phyloP scores from a whole-genome alignment of 2,329 filamentous ascomycete genomes.

The Hymenoscyphus scutula region DNA sequence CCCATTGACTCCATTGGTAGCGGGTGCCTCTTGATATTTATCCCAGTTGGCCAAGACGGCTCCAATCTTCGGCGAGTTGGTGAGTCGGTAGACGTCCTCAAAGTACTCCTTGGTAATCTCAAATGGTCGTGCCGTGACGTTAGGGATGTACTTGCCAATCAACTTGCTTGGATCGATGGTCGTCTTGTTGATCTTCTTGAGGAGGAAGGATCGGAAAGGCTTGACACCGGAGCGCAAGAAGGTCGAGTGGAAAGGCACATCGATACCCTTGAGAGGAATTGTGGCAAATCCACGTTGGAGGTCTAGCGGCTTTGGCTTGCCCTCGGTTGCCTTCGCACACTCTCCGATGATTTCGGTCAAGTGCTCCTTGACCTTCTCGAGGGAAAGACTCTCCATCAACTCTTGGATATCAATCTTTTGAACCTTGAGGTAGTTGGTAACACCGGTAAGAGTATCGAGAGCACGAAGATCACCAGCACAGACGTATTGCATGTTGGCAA shows the following conservation, averaged over 20 bases:
- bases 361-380: constrained; percentile 89
- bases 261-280: constrained; percentile 94
- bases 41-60: constrained; percentile 38
- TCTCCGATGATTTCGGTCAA: constrained; percentile 88
- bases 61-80: constrained; percentile 55
- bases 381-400: constrained; percentile 78
- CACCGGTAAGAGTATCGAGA: constrained; percentile 61
- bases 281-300: constrained; percentile 95
- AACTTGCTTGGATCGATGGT: constrained; percentile 96
- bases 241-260: constrained; percentile 98
- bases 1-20: constrained; percentile 31
- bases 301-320: constrained; percentile 84
- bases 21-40: constrained; percentile 35
- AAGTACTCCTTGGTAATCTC: constrained; percentile 98
- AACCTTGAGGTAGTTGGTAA: constrained; percentile 93
- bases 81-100: constrained; percentile 95
- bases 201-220: constrained; percentile 95
- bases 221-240: constrained; percentile 98
- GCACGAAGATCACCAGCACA: constrained; percentile 69
- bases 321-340: constrained; percentile 80
- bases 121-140: constrained; percentile 95
- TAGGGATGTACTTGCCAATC: constrained; percentile 98
- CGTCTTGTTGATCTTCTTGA: constrained; percentile 99
- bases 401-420: constrained; percentile 97
- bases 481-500: constrained; percentile 73